Evolutionary conservation across 345 rosid genomes (phyloP).

Genomic region (Eucalyptus urophylla): DNA sequence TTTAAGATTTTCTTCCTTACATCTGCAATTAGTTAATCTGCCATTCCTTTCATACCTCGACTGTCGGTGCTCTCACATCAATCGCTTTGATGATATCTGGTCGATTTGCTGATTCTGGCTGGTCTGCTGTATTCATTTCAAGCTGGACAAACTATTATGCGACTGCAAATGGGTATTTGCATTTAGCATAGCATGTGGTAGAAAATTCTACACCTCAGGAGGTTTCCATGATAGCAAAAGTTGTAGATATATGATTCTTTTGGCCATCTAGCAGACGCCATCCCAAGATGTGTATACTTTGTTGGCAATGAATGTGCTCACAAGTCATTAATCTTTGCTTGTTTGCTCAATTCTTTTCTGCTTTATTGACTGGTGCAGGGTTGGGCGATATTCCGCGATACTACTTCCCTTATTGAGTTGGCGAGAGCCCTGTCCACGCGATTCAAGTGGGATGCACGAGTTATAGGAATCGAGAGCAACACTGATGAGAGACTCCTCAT

Average conservation of each 20-base stretch:
- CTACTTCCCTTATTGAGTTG: conserved; percentile 51
- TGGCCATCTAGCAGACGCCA: neutral
- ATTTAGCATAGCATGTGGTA: neutral
- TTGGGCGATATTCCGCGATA: conserved; percentile 88
- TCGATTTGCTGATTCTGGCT: neutral
- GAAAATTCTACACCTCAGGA: neutral
- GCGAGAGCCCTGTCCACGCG: conserved; percentile 57
- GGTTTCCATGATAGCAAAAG: neutral
- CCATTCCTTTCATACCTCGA: neutral
- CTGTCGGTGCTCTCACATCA: neutral
- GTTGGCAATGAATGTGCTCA: neutral
- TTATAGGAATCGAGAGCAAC: conserved; percentile 69
- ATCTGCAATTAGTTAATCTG: neutral
- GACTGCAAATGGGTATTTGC: neutral
- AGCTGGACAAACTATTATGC: neutral
- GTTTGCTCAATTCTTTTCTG: neutral
- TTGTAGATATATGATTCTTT: neutral
- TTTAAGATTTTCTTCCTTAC: neutral
- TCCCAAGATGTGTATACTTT: neutral
- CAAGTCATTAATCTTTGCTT: neutral
- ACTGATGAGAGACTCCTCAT: conserved; percentile 86
- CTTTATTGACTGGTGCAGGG: conserved; percentile 42
- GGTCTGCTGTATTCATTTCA: neutral
- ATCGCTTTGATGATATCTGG: neutral
- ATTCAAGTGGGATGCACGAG: conserved; percentile 96